phyloP scores from a whole-genome alignment of 2,329 filamentous ascomycete genomes.

The Metarhizium sp. region DNA sequence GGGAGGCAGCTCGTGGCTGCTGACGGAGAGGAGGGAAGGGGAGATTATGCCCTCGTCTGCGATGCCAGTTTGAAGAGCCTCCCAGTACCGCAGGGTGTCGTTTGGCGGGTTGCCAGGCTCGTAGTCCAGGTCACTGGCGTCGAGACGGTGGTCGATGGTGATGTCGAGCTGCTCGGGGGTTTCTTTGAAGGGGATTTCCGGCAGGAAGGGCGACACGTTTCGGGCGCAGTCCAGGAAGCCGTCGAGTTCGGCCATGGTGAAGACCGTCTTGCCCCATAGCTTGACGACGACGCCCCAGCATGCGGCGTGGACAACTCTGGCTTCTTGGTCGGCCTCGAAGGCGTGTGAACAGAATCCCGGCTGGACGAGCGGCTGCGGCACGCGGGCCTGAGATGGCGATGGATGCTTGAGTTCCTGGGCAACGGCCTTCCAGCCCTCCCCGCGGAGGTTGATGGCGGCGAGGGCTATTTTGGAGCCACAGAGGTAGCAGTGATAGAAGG shows the following conservation, averaged over 20 bases:
- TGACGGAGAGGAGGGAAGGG: conserved; percentile 4
- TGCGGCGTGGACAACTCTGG: conserved; percentile 6
- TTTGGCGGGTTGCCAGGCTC: neutral
- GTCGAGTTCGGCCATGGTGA: conserved; percentile 7
- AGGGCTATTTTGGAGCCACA: conserved; percentile 6
- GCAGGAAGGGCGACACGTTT: conserved; percentile 4
- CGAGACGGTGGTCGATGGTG: conserved; percentile 7
- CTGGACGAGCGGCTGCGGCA: conserved; percentile 2
- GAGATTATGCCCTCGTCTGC: conserved; percentile 3
- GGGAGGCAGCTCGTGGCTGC: neutral
- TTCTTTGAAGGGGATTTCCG: conserved; percentile 5
- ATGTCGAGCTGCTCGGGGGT: conserved; percentile 5
- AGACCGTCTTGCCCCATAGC: conserved; percentile 2
- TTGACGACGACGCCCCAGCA: conserved; percentile 6
- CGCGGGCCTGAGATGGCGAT: neutral
- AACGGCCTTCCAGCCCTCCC: conserved; percentile 6
- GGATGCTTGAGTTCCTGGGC: conserved; percentile 4
- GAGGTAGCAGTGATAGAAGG: conserved; percentile 2
- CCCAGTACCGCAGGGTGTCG: conserved; percentile 1
- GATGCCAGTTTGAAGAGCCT: neutral
- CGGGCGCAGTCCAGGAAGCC: conserved; percentile 7
- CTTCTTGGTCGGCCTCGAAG: conserved; percentile 1
- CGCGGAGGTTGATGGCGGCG: neutral
- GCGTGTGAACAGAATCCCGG: conserved; percentile 1
- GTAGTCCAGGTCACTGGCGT: conserved; percentile 3